Evolutionary conservation across 163 green algal genomes (phyloP), one percentile per base, ranked within the genome.

Genomic region (Prototheca wickerhamii): DNA sequence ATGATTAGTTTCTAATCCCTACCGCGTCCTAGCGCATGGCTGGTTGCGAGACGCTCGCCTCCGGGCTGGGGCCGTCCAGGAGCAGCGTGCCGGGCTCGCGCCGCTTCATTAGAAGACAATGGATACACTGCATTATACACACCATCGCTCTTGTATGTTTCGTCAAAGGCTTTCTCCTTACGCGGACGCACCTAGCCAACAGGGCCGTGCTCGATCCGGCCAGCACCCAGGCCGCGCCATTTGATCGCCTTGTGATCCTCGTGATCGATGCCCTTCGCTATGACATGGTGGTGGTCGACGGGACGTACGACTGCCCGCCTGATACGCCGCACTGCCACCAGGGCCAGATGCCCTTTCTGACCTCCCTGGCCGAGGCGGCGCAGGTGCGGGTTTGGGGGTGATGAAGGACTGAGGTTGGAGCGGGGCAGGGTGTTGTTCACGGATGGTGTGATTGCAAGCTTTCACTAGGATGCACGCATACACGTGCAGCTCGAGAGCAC

Each of bases 21-120:
- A n/a, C n/a, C n/a, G n/a, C n/a, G n/a, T n/a, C n/a, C n/a, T n/a
- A n/a, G n/a, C n/a, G n/a, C n/a, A n/a, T n/a, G n/a, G n/a, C n/a
- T n/a, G n/a, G n/a, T n/a, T n/a, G n/a, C n/a, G n/a, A n/a, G n/a
- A n/a, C n/a, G n/a, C n/a, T n/a, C n/a, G n/a, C n/a, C n/a, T n/a
- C n/a, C n/a, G n/a, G n/a, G n/a, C n/a, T n/a, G n/a, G n/a, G n/a
- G n/a, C n/a, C n/a, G n/a, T n/a, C n/a, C n/a, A n/a, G n/a, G n/a
- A n/a, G n/a, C n/a, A n/a, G n/a, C n/a, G n/a, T n/a, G 10, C 88
- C 7, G 64, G 52, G 25, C 30, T 44, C 6, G 85, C 88, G 3
- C 80, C 70, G 30, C 61, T 80, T 86, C 85, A 97, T 58, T 90
- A 87, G 3, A 97, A 89, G 4, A 89, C 77, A 83, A 90, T 92